These are phyloP conservation scores for Kingdonia uniflora DNA, from an alignment of 164 flowering plant species.

Conservation along the genomic window DNA sequence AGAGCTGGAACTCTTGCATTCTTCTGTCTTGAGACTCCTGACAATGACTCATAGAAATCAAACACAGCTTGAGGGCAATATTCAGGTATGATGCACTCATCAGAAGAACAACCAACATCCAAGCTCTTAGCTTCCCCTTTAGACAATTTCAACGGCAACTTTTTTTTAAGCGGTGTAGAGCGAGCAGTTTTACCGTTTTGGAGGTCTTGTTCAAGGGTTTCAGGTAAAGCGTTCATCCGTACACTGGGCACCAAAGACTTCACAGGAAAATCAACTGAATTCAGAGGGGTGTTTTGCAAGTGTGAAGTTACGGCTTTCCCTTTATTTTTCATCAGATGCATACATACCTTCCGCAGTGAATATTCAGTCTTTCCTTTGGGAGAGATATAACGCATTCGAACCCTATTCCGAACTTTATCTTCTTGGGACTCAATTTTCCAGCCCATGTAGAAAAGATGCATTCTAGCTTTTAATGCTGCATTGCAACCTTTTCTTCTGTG, in stretches of 20 bases:
- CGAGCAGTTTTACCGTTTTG: conserved; percentile 2
- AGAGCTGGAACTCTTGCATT: too few relatives aligned
- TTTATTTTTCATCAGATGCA: conserved; percentile 8
- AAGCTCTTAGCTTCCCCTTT: neutral
- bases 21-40: neutral
- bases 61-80: conserved; percentile 39
- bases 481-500: neutral
- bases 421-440: conserved; percentile 40
- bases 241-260: conserved; percentile 2
- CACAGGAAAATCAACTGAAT: conserved; percentile 18
- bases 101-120: conserved; percentile 5
- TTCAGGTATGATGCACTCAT: conserved; percentile 21
- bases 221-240: neutral
- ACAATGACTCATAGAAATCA: conserved; percentile 17
- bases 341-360: conserved; percentile 36
- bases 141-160: neutral
- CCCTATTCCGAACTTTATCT: neutral
- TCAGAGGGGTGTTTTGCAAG: neutral
- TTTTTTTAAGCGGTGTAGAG: conserved; percentile 1
- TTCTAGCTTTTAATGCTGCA: conserved; percentile 18
- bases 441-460: conserved; percentile 49
- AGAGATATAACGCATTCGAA: conserved; percentile 29
- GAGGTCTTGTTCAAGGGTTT: neutral
- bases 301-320: neutral
- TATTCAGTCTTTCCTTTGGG: conserved; percentile 29